Base-by-base conservation (phyloP, 306 rosid genomes). In the Trichosanthes cucumerina region DNA sequence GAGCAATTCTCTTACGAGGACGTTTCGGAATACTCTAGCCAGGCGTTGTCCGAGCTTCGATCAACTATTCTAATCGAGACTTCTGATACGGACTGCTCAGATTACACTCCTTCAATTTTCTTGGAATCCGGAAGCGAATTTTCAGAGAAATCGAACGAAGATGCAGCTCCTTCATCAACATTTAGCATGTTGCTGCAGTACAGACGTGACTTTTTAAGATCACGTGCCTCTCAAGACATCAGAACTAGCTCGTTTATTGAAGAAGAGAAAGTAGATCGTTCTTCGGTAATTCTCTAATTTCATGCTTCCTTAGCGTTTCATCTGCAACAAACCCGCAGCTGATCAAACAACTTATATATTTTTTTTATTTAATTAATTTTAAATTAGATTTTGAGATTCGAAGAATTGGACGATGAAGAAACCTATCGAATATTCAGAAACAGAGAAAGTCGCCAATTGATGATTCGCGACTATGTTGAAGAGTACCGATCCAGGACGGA, bases 121-220 rank as follows among this genome's bases (percentile, higher is more conserved):
- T 19, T 78, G 15, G 96, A 95, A 83, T 89, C 99, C 13, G 93
- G 96, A 77, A 92, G 97, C 77, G 91, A 95, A 50, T 95, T 95
- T 87, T 91, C 97, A 1, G 86, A 89, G 70, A 85, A 87, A 43
- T 88, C 97, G 24, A 86, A 62, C 47, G 88, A 80, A n/a, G 96
- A 80, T 43, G 84, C 85, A 86, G 82, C 88, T 76, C 85, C 87
- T 78, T 92, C 99, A 5, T 93, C 80, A n/a, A 89, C 90, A 62
- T 88, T 83, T 75, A 59, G 85, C 14, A 39, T 87, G 80, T 87
- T 92, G 70, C 39, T 85, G 69, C 91, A 86, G 74, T 95, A 82
- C 88, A 90, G 87, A 72, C 49, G 87, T 9, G 91, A 85, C 9
- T 89, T 89, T 84, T 39, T 58, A 6, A 76, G 81, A 71, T 84